These are phyloP conservation scores for Ustilago vetiveriae DNA, from an alignment of 1,284 basidiomycete species.

Conservation along the genomic window DNA sequence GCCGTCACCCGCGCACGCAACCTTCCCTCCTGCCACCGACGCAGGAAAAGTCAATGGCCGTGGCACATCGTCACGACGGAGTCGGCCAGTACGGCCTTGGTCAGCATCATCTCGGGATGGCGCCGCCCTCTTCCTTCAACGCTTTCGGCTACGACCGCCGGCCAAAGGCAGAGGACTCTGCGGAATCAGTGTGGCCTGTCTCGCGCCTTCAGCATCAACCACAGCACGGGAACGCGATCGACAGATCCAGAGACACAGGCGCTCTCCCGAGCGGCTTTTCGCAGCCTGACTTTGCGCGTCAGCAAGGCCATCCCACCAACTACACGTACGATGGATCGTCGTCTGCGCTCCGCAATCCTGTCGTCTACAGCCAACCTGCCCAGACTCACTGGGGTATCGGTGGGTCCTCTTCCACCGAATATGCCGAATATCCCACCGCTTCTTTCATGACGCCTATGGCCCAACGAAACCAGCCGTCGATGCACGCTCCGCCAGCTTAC, in stretches of 20 bases:
- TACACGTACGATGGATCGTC: slow-evolving; percentile 40
- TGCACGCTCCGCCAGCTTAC: slow-evolving; percentile 18
- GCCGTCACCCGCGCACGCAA: slow-evolving; percentile 2
- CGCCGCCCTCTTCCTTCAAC: slow-evolving; percentile 20
- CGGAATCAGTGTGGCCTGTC: slow-evolving; percentile 34
- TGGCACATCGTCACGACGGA: slow-evolving; percentile 43
- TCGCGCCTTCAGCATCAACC: slow-evolving; percentile 22
- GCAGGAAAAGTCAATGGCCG: slow-evolving; percentile 45
- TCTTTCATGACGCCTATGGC: slow-evolving; percentile 24
- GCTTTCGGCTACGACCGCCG: slow-evolving; percentile 26
- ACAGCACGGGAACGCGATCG: slow-evolving; percentile 14
- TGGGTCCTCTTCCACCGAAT: slow-evolving; percentile 14
- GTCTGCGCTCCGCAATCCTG: slow-evolving; percentile 29
- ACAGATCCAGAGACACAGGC: slow-evolving; percentile 17
- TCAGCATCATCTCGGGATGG: slow-evolving; percentile 27
- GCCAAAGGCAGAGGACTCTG: slow-evolving; percentile 12
- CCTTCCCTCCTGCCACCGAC: slow-evolving; percentile 10
- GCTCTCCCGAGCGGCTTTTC: slow-evolving; percentile 16
- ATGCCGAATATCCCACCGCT: slow-evolving; percentile 39
- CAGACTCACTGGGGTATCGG: slow-evolving; percentile 16
- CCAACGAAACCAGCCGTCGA: slow-evolving; percentile 9
- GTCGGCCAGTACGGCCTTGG: slow-evolving; percentile 45
- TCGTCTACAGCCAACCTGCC: slow-evolving; percentile 42
- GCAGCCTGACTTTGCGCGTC: slow-evolving; percentile 22
- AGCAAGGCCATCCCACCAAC: slow-evolving; percentile 13